These are phyloP conservation scores for Protomyces inouyei DNA, from an alignment of 1,139 yeast genomes.

Conservation along the genomic window DNA sequence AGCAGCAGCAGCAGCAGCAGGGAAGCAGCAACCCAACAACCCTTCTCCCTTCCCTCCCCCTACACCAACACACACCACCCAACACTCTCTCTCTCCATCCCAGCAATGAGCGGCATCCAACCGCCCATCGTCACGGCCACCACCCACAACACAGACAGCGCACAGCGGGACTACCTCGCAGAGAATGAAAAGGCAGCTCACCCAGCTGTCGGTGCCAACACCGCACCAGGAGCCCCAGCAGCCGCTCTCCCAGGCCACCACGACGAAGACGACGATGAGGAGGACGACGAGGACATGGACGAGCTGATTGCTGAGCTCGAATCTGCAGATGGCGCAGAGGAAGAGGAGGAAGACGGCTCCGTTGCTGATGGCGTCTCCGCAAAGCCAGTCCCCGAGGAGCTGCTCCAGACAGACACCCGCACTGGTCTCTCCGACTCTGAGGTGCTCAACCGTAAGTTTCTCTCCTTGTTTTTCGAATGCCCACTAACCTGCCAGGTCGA, in stretches of 20 bases:
- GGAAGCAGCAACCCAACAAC: background rate
- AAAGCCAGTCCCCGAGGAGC: constrained; percentile 82
- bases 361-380: constrained; percentile 43
- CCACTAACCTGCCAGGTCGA: constrained; percentile 42
- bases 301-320: constrained; percentile 85
- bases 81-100: too few relatives aligned
- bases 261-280: constrained; percentile 30
- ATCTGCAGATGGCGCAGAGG: constrained; percentile 59
- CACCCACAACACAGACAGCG: background rate
- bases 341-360: constrained; percentile 51
- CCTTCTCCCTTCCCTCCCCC: background rate
- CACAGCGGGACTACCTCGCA: constrained; percentile 22
- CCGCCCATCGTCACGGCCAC: background rate
- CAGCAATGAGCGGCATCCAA: background rate
- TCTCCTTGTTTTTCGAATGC: too few relatives aligned
- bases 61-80: background rate
- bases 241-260: constrained; percentile 13
- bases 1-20: background rate
- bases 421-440: constrained; percentile 78
- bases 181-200: constrained; percentile 19
- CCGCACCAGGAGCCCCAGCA: constrained; percentile 6
- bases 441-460: constrained; percentile 57
- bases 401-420: constrained; percentile 79
- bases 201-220: background rate
- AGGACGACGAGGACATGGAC: constrained; percentile 34